These are phyloP conservation scores for Patellaria atrata DNA, from an alignment of 495 filamentous ascomycete species.

Conservation along the genomic window DNA sequence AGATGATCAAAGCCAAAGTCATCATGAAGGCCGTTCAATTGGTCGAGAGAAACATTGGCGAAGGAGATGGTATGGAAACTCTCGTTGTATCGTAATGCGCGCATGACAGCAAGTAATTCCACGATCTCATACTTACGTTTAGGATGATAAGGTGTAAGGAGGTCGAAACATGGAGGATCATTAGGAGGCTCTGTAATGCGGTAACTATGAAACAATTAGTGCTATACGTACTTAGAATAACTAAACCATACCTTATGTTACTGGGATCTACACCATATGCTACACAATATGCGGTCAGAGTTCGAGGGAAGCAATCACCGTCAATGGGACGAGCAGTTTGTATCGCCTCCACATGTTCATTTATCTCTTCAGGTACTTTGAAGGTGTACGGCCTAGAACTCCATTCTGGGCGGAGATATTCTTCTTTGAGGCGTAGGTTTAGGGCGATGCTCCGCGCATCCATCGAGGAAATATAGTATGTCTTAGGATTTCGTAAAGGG, in stretches of 20 bases:
- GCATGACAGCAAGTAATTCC: slow-evolving; percentile 75
- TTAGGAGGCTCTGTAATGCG: slow-evolving; percentile 57
- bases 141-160: slow-evolving; percentile 51
- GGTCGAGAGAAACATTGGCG: slow-evolving; percentile 53
- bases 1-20: slow-evolving; percentile 48
- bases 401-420: slow-evolving; percentile 74
- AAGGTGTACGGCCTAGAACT: slow-evolving; percentile 53
- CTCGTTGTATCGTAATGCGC: slow-evolving; percentile 83
- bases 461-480: slow-evolving; percentile 64
- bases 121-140: slow-evolving; percentile 46
- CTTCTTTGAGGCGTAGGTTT: slow-evolving; percentile 55
- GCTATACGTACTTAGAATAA: too few relatives aligned
- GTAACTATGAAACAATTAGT: slow-evolving; percentile 33
- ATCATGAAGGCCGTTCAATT: slow-evolving; percentile 48
- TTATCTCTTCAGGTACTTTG: slow-evolving; percentile 45
- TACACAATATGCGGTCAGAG: slow-evolving; percentile 71
- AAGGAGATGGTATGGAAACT: slow-evolving; percentile 80
- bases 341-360: slow-evolving; percentile 44
- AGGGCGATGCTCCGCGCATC: slow-evolving; percentile 63
- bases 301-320: slow-evolving; percentile 65
- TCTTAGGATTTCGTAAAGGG: slow-evolving; percentile 48
- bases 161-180: slow-evolving; percentile 67
- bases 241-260: slow-evolving; percentile 22
- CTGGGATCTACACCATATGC: slow-evolving; percentile 40
- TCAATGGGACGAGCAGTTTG: slow-evolving; percentile 53